Evolutionary conservation across 108 stramenopile species (phyloP), one percentile per base, ranked within the genome.

Genomic region (Discostella pseudostelligera): DNA sequence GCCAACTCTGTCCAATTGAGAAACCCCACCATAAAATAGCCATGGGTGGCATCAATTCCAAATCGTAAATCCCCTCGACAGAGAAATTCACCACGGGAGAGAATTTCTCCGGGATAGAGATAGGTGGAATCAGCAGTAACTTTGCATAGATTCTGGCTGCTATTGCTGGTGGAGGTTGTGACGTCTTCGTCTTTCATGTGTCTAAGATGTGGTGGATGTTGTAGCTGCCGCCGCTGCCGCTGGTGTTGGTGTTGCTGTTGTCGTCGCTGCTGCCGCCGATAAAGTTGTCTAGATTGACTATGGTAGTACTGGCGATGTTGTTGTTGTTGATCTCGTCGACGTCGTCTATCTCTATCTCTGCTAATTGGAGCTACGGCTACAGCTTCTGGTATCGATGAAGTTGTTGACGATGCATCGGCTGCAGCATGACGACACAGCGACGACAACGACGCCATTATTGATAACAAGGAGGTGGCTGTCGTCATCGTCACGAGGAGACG

Each of bases 21-120:
- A 46, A 67, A 67, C 13, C 66, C 66, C 19, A 67, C 10, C 2
- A 67, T 46, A 29, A 67, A 56, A 5, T 35, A 10, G 1, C 66
- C 66, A 10, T 21, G 28, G n/a, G 16, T 17, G 24, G 59, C 59
- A 44, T 67, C 66, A 20, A 67, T 67, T 17, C 66, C 66, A 56
- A 67, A 56, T 20, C 66, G 40, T 5, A 67, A 42, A 35, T 46
- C 35, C 16, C 66, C 66, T 26, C 55, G 44, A 28, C 66, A 67
- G 1, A 67, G 24, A 28, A 67, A 67, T 56, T 67, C 55, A 36
- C 53, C 53, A 24, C 43, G 42, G 8, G 25, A 1, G 37, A 67
- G 22, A 17, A 19, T 29, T 4, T 29, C 39, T 8, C 66, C 66
- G 19, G 66, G 54, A 19, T 67, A 9, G 14, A 67, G 55, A 24